Conservation (phyloP, 1,139 yeast species). For the Lodderomyces oxycetoniae region DNA sequence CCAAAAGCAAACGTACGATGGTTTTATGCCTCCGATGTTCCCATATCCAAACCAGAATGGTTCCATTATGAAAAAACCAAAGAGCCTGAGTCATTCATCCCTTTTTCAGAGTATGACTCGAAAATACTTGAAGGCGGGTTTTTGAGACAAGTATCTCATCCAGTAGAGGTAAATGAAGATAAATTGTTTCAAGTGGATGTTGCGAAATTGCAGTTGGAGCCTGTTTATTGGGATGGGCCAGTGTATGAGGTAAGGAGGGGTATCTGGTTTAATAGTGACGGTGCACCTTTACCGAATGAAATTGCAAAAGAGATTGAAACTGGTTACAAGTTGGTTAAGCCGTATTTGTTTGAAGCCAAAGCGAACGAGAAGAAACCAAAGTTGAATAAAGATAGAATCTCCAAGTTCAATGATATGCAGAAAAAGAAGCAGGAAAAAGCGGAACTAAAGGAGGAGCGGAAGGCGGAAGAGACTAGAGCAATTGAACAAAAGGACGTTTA, state of each 20-base stretch:
- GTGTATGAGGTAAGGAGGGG: constrained; percentile 80
- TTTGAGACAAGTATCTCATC: constrained; percentile 14
- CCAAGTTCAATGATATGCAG: constrained; percentile 20
- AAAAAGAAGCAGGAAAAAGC: constrained; percentile 8
- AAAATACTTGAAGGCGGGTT: constrained; percentile 44
- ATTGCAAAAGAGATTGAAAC: constrained; percentile 58
- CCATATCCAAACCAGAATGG: constrained; percentile 62
- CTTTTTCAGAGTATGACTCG: constrained; percentile 66
- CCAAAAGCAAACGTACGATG: constrained; percentile 37
- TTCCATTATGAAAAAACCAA: constrained; percentile 43
- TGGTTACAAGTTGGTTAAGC: constrained; percentile 39
- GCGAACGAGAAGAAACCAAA: constrained; percentile 12
- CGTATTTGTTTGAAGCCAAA: constrained; percentile 21
- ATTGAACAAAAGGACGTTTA: constrained; percentile 25
- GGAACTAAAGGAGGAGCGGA: constrained; percentile 4
- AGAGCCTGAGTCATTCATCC: constrained; percentile 59
- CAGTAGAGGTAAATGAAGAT: constrained; percentile 73
- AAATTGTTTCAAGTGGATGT: constrained; percentile 70
- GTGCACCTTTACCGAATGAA: constrained; percentile 52
- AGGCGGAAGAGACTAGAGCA: constrained; percentile 1
- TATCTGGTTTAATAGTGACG: constrained; percentile 68
- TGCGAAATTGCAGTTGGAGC: constrained; percentile 47
- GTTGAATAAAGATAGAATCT: constrained; percentile 14
- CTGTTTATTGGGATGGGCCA: constrained; percentile 91
- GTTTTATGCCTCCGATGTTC: constrained; percentile 83